Conservation (phyloP, 2,329 filamentous ascomycete genomes). For the Elsinoe batatas region DNA sequence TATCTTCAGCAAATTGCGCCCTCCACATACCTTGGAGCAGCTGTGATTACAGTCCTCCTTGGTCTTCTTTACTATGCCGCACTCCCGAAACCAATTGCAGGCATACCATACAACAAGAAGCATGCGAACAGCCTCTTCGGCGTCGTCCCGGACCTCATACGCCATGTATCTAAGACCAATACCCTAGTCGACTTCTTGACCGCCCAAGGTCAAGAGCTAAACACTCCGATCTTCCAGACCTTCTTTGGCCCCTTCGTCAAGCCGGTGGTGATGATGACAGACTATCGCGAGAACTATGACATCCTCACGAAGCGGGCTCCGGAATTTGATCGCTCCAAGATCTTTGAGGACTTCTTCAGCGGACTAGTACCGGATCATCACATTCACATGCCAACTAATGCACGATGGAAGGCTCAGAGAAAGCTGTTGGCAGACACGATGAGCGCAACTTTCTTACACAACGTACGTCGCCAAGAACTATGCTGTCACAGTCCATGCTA, state of each 20-base stretch:
- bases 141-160: constrained; percentile 35
- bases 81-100: constrained; percentile 36
- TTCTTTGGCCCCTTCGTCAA: constrained; percentile 37
- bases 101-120: constrained; percentile 37
- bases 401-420: constrained; percentile 20
- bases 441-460: constrained; percentile 21
- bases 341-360: constrained; percentile 24
- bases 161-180: constrained; percentile 20
- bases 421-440: constrained; percentile 23
- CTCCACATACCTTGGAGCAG: constrained; percentile 1
- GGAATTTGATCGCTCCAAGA: constrained; percentile 36
- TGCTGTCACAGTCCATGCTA: not conserved
- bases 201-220: constrained; percentile 18
- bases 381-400: constrained; percentile 19
- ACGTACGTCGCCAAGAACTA: not conserved
- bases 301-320: constrained; percentile 35
- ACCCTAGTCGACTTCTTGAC: constrained; percentile 14
- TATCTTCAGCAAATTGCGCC: not conserved
- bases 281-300: constrained; percentile 36
- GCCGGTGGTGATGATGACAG: constrained; percentile 37
- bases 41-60: not conserved
- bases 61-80: constrained; percentile 18
- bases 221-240: constrained; percentile 38
- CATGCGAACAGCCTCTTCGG: constrained; percentile 32
- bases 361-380: constrained; percentile 20